A percentile compares a stretch with the other conserved stretches of the same genome.
These are phyloP conservation scores for Chaetomidium leptoderma DNA, from an alignment of 495 filamentous ascomycete species.

Conservation along the genomic window DNA sequence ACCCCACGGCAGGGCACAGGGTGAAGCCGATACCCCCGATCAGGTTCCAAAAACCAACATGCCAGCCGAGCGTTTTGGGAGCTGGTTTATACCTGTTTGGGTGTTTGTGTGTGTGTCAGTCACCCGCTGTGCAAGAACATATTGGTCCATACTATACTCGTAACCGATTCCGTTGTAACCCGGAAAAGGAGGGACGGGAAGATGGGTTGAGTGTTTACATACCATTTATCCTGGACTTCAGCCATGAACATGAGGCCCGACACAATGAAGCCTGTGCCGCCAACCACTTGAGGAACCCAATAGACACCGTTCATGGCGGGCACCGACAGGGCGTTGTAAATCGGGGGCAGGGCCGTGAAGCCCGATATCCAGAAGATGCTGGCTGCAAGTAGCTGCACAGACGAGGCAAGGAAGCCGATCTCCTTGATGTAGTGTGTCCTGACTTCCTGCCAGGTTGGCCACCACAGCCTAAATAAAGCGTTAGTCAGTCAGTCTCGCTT, in stretches of 20 bases:
- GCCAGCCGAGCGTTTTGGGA: constrained; percentile 52
- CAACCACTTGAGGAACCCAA: constrained; percentile 66
- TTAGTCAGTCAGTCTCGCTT: not conserved
- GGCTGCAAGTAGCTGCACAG: constrained; percentile 57
- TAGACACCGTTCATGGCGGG: constrained; percentile 50
- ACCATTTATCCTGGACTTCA: constrained; percentile 64
- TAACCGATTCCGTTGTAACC: no score
- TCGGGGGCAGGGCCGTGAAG: constrained; percentile 59
- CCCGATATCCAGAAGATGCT: constrained; percentile 67
- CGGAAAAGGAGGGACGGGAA: not conserved
- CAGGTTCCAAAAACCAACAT: constrained; percentile 44
- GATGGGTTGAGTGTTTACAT: not conserved
- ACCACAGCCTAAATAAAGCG: constrained; percentile 55
- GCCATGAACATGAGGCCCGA: constrained; percentile 60
- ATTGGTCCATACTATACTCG: no score
- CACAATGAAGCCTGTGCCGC: constrained; percentile 60
- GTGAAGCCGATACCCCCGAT: constrained; percentile 63
- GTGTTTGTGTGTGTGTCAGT: not conserved
- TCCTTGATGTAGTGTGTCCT: constrained; percentile 61
- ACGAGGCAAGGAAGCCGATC: constrained; percentile 63
- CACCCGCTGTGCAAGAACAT: no score
- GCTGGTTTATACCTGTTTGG: constrained; percentile 48
- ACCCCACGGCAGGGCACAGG: constrained; percentile 56
- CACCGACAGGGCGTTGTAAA: constrained; percentile 40
- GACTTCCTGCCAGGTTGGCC: constrained; percentile 54